A percentile compares a stretch with the other conserved stretches of the same genome.
These are phyloP conservation scores for Amyloporia xantha DNA, from an alignment of 768 basidiomycete species.

Conservation along the genomic window DNA sequence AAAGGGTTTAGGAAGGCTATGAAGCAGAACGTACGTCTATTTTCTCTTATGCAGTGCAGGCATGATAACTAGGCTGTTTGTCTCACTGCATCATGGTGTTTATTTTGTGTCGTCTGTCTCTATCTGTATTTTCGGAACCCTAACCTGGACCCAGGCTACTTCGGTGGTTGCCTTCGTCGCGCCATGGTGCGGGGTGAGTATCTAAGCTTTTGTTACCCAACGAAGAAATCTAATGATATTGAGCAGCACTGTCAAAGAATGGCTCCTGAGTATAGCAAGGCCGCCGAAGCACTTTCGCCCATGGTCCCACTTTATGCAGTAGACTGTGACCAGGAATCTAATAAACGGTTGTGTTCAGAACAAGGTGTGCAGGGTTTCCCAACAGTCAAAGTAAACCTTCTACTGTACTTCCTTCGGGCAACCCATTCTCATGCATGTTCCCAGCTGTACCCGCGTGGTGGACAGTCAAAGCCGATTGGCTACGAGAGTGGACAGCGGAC, in stretches of 20 bases:
- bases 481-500: conserved; percentile 70
- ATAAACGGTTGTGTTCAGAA: conserved; percentile 77
- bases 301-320: conserved; percentile 86
- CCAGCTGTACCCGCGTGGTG: conserved; percentile 81
- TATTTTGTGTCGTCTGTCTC: background rate
- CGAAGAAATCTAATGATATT: background rate
- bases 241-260: conserved; percentile 76
- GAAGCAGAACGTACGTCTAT: conserved; percentile 65
- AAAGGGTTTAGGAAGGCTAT: conserved; percentile 66
- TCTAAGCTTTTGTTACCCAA: background rate
- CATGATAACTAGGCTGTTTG: background rate
- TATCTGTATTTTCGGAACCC: background rate
- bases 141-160: conserved; percentile 7
- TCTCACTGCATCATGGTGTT: background rate
- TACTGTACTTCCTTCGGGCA: background rate
- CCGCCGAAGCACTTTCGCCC: conserved; percentile 71
- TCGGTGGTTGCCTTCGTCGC: conserved; percentile 83
- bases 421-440: conserved; percentile 2
- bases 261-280: conserved; percentile 81
- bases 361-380: conserved; percentile 91
- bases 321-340: conserved; percentile 82
- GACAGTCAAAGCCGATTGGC: conserved; percentile 47
- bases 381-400: conserved; percentile 65
- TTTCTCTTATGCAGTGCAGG: background rate
- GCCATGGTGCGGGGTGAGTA: conserved; percentile 86